These are phyloP conservation scores for Cyberlindnera mrakii DNA, from an alignment of 805 yeast genomes.

Conservation along the genomic window DNA sequence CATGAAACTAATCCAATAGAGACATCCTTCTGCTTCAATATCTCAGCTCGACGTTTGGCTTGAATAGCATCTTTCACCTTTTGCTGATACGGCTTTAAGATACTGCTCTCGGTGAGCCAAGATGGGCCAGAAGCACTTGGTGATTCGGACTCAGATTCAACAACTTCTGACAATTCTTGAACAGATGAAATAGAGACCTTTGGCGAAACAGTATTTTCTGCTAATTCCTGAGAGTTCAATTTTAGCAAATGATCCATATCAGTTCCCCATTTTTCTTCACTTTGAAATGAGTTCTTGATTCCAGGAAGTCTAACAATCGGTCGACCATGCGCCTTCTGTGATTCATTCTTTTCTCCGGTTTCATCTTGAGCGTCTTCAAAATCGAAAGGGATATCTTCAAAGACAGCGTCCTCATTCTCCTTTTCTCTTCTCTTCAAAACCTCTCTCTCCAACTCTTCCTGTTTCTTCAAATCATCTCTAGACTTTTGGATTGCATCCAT, in stretches of 20 bases:
- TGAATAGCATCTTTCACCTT: slow-evolving; percentile 1
- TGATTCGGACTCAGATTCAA: background rate
- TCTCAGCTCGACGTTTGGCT: slow-evolving; percentile 6
- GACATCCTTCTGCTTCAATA: slow-evolving; percentile 4
- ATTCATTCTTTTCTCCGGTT: background rate
- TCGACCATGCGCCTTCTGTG: too few relatives aligned
- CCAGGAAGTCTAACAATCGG: background rate
- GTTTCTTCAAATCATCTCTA: slow-evolving; percentile 40
- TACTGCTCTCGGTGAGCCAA: slow-evolving; percentile 21
- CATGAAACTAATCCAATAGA: slow-evolving; percentile 41
- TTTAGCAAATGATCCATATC: slow-evolving; percentile 18
- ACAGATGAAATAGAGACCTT: background rate
- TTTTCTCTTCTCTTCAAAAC: slow-evolving; percentile 1
- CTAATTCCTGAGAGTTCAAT: slow-evolving; percentile 1
- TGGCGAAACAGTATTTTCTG: too few relatives aligned
- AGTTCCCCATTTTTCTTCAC: slow-evolving; percentile 6
- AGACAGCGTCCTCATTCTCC: slow-evolving; percentile 14
- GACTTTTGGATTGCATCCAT: slow-evolving; percentile 39
- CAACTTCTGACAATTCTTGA: background rate
- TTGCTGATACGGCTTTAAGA: slow-evolving; percentile 4
- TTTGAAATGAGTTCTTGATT: background rate
- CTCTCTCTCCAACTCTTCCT: slow-evolving; percentile 28
- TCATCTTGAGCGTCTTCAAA: slow-evolving; percentile 1
- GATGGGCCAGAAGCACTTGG: slow-evolving; percentile 14
- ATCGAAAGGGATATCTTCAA: slow-evolving; percentile 26